Evolutionary conservation across 164 flowering plant species (phyloP), one percentile per base, ranked within the genome.

Genomic region (Tinospora cordifolia): DNA sequence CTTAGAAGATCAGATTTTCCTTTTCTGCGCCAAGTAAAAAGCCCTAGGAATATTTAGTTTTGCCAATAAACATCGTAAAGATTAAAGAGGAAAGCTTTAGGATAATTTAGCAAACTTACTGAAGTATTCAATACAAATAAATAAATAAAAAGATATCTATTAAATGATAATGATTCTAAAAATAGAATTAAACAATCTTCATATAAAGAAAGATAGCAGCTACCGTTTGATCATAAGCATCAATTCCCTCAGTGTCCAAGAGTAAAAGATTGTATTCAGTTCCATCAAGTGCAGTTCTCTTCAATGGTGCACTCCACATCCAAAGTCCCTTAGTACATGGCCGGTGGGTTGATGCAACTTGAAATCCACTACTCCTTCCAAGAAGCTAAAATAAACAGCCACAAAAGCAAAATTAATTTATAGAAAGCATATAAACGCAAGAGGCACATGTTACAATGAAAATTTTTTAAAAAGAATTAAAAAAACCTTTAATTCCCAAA

Each of bases 291-390:
- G 98, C 92, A 70, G 88, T 91, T 75, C 90, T 85, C 84, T 82
- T 90, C 64, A 95, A 26, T 22, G 99, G 98, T 78, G 97, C 82
- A 73, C 99, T 92, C 99, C 98, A 95, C 82, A 95, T 75, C 99
- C 98, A 95, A 75, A 95, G 91, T 69, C 99, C 99, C 81, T 95
- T 95, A 19, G 99, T 95, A 76, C 98, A 95, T 7, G 99, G 99
- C 34, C 84, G 83, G 80, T 92, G 98, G 62, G 99, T 95, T 62
- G 99, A 82, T 34, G 97, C 99, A 62, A 95, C 99, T 79, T 95
- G 96, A 86, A 95, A 95, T 58, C 98, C 99, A 77, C 92, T 92
- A 71, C 93, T 95, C 80, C 87, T 84, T 59, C 99, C 99, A 77
- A 92, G 89, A 83, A 95, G 96, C 99, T 95, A 72, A 40, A 78